phyloP scores from a whole-genome alignment of 1,284 basidiomycete species.

The Apiotrichum brassicae region DNA sequence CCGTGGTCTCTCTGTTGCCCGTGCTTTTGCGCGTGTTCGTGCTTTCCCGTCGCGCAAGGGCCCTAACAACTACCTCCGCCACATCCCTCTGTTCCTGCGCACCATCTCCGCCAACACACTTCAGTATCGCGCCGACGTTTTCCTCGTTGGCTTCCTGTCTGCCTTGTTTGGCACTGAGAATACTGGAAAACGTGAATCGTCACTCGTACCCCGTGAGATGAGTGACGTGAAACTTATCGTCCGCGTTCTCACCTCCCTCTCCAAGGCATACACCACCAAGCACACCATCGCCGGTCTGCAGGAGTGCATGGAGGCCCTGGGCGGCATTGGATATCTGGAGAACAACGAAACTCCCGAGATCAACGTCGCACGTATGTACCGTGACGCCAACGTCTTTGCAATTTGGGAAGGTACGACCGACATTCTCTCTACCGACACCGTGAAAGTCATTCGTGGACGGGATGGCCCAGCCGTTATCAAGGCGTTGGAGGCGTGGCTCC shows the following conservation, averaged over 20 bases:
- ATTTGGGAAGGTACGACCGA: slow-evolving; percentile 70
- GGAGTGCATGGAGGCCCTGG: slow-evolving; percentile 77
- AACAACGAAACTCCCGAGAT: slow-evolving; percentile 57
- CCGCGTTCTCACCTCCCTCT: slow-evolving; percentile 62
- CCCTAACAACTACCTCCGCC: slow-evolving; percentile 51
- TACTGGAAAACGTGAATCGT: slow-evolving; percentile 48
- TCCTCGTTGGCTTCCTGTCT: slow-evolving; percentile 58
- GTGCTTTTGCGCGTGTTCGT: slow-evolving; percentile 58
- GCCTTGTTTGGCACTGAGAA: slow-evolving; percentile 60
- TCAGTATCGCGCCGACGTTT: slow-evolving; percentile 59
- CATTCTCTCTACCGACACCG: slow-evolving; percentile 16
- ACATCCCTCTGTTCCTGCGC: slow-evolving; percentile 53
- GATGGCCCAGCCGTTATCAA: background rate
- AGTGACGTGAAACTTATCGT: slow-evolving; percentile 51
- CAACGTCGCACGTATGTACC: slow-evolving; percentile 45
- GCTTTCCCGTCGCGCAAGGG: slow-evolving; percentile 45
- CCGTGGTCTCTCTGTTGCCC: slow-evolving; percentile 59
- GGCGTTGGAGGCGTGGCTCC: slow-evolving; percentile 8
- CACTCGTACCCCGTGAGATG: slow-evolving; percentile 2
- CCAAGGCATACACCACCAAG: slow-evolving; percentile 66
- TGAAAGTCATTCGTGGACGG: slow-evolving; percentile 15
- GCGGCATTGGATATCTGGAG: slow-evolving; percentile 63
- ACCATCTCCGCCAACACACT: slow-evolving; percentile 58
- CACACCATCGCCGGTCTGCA: slow-evolving; percentile 64
- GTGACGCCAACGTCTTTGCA: slow-evolving; percentile 65